These are phyloP conservation scores for Aspergillus arachidicola DNA, from an alignment of 2,329 filamentous ascomycete species.

Conservation along the genomic window DNA sequence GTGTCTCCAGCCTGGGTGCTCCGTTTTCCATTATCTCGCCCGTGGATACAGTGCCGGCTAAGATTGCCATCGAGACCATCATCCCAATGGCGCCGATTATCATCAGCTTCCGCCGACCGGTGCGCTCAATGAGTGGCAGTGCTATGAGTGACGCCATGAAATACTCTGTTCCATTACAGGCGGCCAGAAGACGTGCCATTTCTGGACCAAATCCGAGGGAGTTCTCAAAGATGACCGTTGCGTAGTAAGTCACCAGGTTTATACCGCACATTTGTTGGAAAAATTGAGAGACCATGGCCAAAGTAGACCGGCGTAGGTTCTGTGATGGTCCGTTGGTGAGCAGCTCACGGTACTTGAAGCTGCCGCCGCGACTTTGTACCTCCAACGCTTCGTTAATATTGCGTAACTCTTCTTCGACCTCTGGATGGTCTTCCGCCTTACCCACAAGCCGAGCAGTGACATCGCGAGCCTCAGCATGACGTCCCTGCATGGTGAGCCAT, in stretches of 20 bases:
- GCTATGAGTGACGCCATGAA: conserved; percentile 25
- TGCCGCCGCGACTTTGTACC: conserved; percentile 1
- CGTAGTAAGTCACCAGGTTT: conserved; percentile 37
- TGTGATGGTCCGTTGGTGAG: conserved; percentile 8
- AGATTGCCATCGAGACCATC: conserved; percentile 8
- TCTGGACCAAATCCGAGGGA: conserved; percentile 9
- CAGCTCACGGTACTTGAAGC: conserved; percentile 20
- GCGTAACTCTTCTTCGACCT: conserved; percentile 30
- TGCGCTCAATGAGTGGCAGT: conserved; percentile 30
- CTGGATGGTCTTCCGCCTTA: conserved; percentile 45
- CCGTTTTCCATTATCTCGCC: conserved; percentile 1
- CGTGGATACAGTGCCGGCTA: conserved; percentile 4
- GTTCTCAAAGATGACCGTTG: conserved; percentile 10
- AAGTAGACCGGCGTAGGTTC: conserved; percentile 25
- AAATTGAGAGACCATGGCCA: conserved; percentile 30
- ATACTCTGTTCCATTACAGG: conserved; percentile 30
- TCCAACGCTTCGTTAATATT: conserved; percentile 10
- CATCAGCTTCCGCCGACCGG: conserved; percentile 42
- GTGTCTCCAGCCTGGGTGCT: conserved; percentile 1
- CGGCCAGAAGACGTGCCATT: conserved; percentile 17
- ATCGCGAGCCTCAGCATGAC: conserved; percentile 48
- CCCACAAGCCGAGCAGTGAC: conserved; percentile 44
- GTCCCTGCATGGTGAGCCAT: conserved; percentile 55
- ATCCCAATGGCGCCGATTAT: conserved; percentile 26
- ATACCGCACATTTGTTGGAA: conserved; percentile 33